phyloP scores from a whole-genome alignment of 176 grass and related monocot genomes.

The Triticum turgidum region DNA sequence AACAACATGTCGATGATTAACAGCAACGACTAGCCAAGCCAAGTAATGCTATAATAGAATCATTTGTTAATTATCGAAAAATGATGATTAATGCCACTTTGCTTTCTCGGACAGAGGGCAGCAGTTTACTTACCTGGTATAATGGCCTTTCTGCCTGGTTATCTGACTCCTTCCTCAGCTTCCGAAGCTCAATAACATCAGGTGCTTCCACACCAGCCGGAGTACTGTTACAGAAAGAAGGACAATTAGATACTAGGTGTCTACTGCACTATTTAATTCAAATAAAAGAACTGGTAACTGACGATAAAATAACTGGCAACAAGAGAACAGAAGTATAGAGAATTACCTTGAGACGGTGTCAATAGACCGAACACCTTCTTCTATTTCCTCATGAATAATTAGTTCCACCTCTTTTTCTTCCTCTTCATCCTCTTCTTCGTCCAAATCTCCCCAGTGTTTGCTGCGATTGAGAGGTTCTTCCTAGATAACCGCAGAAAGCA shows the following conservation, averaged over 20 bases:
- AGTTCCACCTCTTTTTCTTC: constrained; percentile 47
- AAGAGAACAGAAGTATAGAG: not conserved
- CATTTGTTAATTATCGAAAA: not conserved
- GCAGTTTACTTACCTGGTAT: too few relatives aligned
- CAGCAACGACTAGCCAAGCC: not conserved
- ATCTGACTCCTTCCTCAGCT: constrained; percentile 76
- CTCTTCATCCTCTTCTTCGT: too few relatives aligned
- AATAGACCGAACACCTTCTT: constrained; percentile 58
- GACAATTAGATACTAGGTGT: not conserved
- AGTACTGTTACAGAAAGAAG: constrained; percentile 42
- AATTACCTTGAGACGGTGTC: constrained; percentile 62
- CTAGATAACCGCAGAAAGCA: constrained; percentile 1
- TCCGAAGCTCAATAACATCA: constrained; percentile 83
- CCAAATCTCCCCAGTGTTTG: constrained; percentile 81
- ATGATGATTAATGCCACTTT: not conserved
- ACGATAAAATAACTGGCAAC: not conserved
- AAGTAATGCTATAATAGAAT: not conserved
- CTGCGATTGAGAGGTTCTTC: constrained; percentile 72
- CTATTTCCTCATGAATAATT: constrained; percentile 43
- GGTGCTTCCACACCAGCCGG: constrained; percentile 70
- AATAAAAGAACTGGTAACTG: not conserved
- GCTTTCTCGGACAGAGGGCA: too few relatives aligned
- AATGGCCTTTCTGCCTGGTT: constrained; percentile 54
- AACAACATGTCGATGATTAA: not conserved
- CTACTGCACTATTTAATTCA: too few relatives aligned